Conservation (phyloP, 2,329 filamentous ascomycete genomes). For the Arthrobotrys iridis region DNA sequence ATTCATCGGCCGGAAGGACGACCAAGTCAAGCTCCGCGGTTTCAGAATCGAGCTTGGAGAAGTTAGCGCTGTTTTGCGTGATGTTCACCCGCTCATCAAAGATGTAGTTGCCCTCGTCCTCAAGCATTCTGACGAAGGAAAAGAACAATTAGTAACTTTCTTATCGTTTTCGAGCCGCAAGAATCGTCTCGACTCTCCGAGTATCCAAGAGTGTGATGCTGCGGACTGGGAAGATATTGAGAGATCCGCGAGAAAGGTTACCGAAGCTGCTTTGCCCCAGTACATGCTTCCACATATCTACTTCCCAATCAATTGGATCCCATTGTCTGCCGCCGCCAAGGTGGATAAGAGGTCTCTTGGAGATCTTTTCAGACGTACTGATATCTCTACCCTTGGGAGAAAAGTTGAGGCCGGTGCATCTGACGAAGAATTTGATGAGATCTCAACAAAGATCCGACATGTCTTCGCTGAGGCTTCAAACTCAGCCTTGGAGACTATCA, state of each 20-base stretch:
- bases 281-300: constrained; percentile 85
- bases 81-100: constrained; percentile 65
- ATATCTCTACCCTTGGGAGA: constrained; percentile 69
- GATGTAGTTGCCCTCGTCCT: constrained; percentile 74
- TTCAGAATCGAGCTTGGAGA: constrained; percentile 82
- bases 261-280: constrained; percentile 70
- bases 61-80: constrained; percentile 71
- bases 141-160: constrained; percentile 74
- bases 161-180: constrained; percentile 66
- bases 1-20: constrained; percentile 77
- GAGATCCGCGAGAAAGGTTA: constrained; percentile 66
- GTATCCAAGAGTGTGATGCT: constrained; percentile 59
- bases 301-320: constrained; percentile 75
- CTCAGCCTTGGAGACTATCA: constrained; percentile 66
- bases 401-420: constrained; percentile 63
- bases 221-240: constrained; percentile 60
- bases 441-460: constrained; percentile 68
- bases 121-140: constrained; percentile 60
- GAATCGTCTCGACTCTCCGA: constrained; percentile 59
- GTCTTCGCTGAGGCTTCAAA: constrained; percentile 71
- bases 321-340: constrained; percentile 79
- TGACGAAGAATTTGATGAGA: constrained; percentile 64
- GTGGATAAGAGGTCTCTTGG: constrained; percentile 70
- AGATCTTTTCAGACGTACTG: constrained; percentile 48
- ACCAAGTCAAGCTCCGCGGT: constrained; percentile 83